Evolutionary conservation across 495 filamentous ascomycete genomes (phyloP), one percentile per base, ranked within the genome.

Genomic region (Aspergillus wentii): DNA sequence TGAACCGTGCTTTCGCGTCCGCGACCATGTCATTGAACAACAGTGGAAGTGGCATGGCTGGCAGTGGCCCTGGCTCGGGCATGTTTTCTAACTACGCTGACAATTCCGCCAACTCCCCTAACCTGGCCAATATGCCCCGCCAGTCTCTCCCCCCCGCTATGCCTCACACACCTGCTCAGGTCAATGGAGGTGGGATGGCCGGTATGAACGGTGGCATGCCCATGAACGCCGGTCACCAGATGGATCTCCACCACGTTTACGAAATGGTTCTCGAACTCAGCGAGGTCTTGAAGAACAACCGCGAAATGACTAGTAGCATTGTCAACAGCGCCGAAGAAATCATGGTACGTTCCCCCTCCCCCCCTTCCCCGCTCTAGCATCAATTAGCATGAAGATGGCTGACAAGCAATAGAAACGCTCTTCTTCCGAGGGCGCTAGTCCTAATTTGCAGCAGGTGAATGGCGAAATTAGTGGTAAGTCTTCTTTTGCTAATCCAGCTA

Each of bases 241-340:
- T 86, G 66, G 88, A 94, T 56, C 76, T 92, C 43, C 86, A 88
- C 52, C 82, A 86, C 56, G 76, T 94, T 29, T 89, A 88, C 56
- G 74, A 80, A 31, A 83, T 89, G 76, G 83, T 94, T 13, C 72
- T 89, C 40, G 83, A 91, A 55, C 66, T 94, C 46, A 86, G 82
- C 42, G 76, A 81, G 17, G 75, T 86, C 40, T 70, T 90, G 14
- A 80, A 81, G 49, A 77, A 83, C 28, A 94, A 92, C 57, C 78
- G 85, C 37, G 81, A 83, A 38, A 76, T 84, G 34, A 83, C 86
- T 6, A 78, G 81, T 43, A 78, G 77, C 27, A 83, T 94, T 38
- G 81, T 91, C 9, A 66, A 73, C 5, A 82, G 84, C 42, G 76
- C 79, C 4, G 73, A 78, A 40, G 75, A 79, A 32, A 66, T 81